A percentile compares a stretch with the other conserved stretches of the same genome.
Conservation (phyloP, 2,329 filamentous ascomycete genomes). For the Botrytis tulipae region DNA sequence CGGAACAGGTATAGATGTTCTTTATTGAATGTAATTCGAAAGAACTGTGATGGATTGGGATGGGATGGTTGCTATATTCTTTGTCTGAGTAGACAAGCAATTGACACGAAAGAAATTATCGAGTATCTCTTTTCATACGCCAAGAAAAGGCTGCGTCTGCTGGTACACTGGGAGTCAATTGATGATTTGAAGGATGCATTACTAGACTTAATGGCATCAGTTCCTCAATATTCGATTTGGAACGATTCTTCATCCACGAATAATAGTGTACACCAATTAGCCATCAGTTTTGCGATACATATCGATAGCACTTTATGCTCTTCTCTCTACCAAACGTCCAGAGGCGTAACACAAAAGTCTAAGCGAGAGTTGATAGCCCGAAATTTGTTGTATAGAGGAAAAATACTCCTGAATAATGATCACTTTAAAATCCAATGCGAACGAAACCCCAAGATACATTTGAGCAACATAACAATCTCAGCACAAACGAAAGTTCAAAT, state of each 20-base stretch:
- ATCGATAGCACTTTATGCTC: background rate
- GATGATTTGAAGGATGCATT: background rate
- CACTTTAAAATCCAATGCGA: background rate
- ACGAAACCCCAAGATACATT: background rate
- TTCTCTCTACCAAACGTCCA: background rate
- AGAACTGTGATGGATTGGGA: background rate
- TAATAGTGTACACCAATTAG: background rate
- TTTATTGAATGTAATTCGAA: background rate
- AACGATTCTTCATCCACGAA: background rate
- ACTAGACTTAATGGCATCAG: background rate
- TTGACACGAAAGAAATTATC: background rate
- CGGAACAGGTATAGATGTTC: slow-evolving; percentile 5
- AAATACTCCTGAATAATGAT: background rate
- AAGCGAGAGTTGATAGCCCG: background rate
- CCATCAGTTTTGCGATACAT: background rate
- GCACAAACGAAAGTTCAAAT: background rate
- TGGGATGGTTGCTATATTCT: background rate
- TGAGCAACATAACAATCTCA: background rate
- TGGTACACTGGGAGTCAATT: background rate
- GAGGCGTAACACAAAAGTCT: background rate
- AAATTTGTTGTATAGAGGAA: rapidly evolving
- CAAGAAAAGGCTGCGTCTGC: background rate
- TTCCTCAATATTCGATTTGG: too few relatives aligned
- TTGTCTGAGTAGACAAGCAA: background rate
- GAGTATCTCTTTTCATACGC: background rate